A percentile compares a stretch with the other conserved stretches of the same genome.
These are phyloP conservation scores for Aureobasidium lini DNA, from an alignment of 2,329 filamentous ascomycete species.

Conservation along the genomic window DNA sequence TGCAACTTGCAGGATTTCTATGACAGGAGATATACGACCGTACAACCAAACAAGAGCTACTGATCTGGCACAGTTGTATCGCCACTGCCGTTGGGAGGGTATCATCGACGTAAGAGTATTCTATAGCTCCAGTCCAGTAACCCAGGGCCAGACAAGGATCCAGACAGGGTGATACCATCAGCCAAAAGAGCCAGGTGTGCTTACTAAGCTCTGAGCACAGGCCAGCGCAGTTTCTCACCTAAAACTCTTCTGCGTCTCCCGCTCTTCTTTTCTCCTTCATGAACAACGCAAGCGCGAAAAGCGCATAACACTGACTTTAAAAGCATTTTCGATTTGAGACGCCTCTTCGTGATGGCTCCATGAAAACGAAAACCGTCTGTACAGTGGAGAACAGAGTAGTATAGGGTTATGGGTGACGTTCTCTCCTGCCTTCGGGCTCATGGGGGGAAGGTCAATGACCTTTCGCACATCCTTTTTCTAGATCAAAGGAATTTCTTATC, in stretches of 20 bases:
- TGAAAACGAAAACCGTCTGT: constrained; percentile 35
- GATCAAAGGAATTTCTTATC: neutral
- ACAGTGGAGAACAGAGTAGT: constrained; percentile 29
- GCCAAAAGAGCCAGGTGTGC: neutral
- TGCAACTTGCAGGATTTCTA: too few species aligned
- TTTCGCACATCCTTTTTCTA: constrained; percentile 25
- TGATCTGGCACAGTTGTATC: too few species aligned
- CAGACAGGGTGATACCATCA: neutral
- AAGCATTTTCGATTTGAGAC: constrained; percentile 35
- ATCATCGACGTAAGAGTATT: too few species aligned
- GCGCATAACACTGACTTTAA: constrained; percentile 29
- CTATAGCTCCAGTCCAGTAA: too few species aligned
- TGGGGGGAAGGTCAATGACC: constrained; percentile 33
- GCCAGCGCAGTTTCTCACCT: neutral
- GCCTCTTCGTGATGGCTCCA: constrained; percentile 30
- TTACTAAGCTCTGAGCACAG: neutral
- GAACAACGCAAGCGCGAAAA: constrained; percentile 28
- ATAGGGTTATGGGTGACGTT: constrained; percentile 34
- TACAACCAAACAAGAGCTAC: too few species aligned
- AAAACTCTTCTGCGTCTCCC: neutral
- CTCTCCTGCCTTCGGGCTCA: constrained; percentile 19
- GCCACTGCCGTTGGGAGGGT: too few species aligned
- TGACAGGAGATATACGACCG: too few species aligned
- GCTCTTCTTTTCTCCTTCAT: constrained; percentile 21
- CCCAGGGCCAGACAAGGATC: too few species aligned